Conservation (phyloP, 2,329 filamentous ascomycete species). For the Daldinia sp. region DNA sequence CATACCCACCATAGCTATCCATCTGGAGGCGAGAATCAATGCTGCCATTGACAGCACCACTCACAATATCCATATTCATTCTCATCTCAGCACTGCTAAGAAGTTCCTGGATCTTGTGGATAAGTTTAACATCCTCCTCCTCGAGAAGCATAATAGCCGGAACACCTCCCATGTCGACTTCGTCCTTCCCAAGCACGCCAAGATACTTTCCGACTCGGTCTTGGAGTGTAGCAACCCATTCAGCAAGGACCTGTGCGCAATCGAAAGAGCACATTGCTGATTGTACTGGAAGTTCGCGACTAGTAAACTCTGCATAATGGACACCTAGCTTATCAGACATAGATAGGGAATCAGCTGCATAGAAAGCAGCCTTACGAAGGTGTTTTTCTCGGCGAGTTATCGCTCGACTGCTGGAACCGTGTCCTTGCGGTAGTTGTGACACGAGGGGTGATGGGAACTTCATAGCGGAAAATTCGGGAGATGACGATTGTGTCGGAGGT, state of each 20-base stretch:
- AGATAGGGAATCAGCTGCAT: slow-evolving; percentile 88
- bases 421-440: slow-evolving; percentile 43
- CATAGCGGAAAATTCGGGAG: slow-evolving; percentile 55
- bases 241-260: slow-evolving; percentile 90
- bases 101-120: slow-evolving; percentile 84
- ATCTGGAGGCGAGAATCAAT: slow-evolving; percentile 64
- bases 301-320: slow-evolving; percentile 84
- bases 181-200: slow-evolving; percentile 84
- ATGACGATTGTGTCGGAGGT: slow-evolving; percentile 60
- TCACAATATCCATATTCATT: slow-evolving; percentile 66
- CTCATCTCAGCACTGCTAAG: slow-evolving; percentile 80
- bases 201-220: slow-evolving; percentile 91
- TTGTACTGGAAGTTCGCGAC: slow-evolving; percentile 86
- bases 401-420: slow-evolving; percentile 51
- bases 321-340: slow-evolving; percentile 88
- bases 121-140: slow-evolving; percentile 86
- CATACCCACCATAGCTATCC: slow-evolving; percentile 76
- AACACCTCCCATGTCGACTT: slow-evolving; percentile 79
- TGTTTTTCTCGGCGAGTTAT: slow-evolving; percentile 83
- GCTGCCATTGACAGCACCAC: slow-evolving; percentile 57
- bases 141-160: slow-evolving; percentile 90
- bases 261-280: slow-evolving; percentile 93
- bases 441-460: slow-evolving; percentile 47
- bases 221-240: slow-evolving; percentile 93
- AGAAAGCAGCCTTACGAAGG: slow-evolving; percentile 92